Conservation (phyloP, 2,329 filamentous ascomycete genomes). For the Xylariales sp. region DNA sequence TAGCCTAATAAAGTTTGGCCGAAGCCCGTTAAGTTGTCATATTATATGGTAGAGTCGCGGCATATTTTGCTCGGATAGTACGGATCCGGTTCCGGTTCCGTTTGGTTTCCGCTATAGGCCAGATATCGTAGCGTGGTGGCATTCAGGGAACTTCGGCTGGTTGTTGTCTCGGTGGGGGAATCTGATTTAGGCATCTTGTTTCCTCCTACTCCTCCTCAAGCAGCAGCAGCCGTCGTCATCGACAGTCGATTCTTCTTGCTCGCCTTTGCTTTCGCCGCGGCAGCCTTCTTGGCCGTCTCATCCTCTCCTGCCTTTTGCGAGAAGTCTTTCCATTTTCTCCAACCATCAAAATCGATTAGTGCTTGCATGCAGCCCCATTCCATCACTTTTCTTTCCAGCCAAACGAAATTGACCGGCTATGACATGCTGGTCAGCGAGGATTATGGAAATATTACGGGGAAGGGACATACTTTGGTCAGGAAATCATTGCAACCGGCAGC, state of each 20-base stretch:
- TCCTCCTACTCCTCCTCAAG: not conserved
- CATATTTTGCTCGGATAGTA: no score
- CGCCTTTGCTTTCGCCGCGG: conserved; percentile 28
- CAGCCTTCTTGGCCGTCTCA: conserved; percentile 37
- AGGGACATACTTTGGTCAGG: conserved; percentile 74
- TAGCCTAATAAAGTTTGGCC: no score
- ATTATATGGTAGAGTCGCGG: no score
- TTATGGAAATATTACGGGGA: not conserved
- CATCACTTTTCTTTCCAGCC: conserved; percentile 95
- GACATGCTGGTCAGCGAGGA: conserved; percentile 4
- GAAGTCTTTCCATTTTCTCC: conserved; percentile 95
- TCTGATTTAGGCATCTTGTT: no score
- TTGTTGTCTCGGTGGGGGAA: no score
- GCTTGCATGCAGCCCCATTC: conserved; percentile 99
- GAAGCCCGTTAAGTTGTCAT: no score
- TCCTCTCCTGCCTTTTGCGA: conserved; percentile 41
- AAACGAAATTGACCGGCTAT: conserved; percentile 94
- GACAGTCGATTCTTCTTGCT: conserved; percentile 42
- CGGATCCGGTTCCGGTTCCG: no score
- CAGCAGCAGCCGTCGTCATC: conserved; percentile 21
- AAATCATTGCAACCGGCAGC: conserved; percentile 98
- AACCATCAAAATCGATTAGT: conserved; percentile 95
- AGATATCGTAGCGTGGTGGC: no score
- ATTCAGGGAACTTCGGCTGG: no score
- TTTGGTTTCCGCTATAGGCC: no score